Conservation (phyloP, 2,329 filamentous ascomycete species). For the Allantophomopsis cytisporea region DNA sequence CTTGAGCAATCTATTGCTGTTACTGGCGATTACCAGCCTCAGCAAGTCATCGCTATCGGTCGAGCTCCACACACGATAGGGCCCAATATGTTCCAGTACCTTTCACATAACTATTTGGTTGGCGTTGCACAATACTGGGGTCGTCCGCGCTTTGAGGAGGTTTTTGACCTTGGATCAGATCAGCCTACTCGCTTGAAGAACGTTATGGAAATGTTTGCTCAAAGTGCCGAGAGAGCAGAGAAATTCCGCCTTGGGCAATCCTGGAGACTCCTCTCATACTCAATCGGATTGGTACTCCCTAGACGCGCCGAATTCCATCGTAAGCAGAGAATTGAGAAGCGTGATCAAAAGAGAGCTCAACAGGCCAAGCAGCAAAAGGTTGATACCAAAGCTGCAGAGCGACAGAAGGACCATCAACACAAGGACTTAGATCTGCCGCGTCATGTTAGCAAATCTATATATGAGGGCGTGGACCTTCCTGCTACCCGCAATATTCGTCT, state of each 20-base stretch:
- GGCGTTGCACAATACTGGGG: slow-evolving; percentile 20
- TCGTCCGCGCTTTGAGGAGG: too few relatives aligned
- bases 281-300: slow-evolving; percentile 36
- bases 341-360: slow-evolving; percentile 21
- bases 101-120: slow-evolving; percentile 41
- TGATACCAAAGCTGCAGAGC: slow-evolving; percentile 1
- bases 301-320: slow-evolving; percentile 44
- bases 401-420: slow-evolving; percentile 1
- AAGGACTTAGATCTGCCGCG: slow-evolving; percentile 3
- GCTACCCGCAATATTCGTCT: slow-evolving; percentile 9
- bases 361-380: slow-evolving; percentile 3
- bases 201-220: slow-evolving; percentile 43
- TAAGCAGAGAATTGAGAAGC: slow-evolving; percentile 25
- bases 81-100: slow-evolving; percentile 38
- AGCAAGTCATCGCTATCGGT: slow-evolving; percentile 50
- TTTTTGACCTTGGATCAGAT: slow-evolving; percentile 22
- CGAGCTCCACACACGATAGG: slow-evolving; percentile 36
- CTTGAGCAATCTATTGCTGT: slow-evolving; percentile 44
- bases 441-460: too few relatives aligned
- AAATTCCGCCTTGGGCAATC: slow-evolving; percentile 49
- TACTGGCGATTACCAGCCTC: slow-evolving; percentile 41
- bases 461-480: too few relatives aligned
- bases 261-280: slow-evolving; percentile 46
- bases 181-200: slow-evolving; percentile 24
- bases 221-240: slow-evolving; percentile 39